These are phyloP conservation scores for Malania oleifera DNA, from an alignment of 164 flowering plant genomes.

Conservation along the genomic window DNA sequence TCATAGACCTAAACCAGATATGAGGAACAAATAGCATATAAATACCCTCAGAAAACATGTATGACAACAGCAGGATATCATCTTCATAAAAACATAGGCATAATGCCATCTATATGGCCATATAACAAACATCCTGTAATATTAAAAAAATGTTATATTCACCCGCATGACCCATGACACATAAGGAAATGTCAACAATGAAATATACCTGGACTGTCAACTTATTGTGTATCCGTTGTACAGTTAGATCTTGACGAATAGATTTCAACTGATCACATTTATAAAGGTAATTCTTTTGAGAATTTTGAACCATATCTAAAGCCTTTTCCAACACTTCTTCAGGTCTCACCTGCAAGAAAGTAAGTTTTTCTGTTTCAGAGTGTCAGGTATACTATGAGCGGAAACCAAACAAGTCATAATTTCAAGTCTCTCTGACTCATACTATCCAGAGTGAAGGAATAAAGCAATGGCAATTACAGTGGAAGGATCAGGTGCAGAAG, in stretches of 20 bases:
- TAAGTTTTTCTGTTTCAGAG: too few relatives aligned
- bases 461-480: constrained; percentile 42
- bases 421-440: too few relatives aligned
- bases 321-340: constrained; percentile 89
- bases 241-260: constrained; percentile 94
- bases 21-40: constrained; percentile 2
- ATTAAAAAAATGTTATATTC: too few relatives aligned
- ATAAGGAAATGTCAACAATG: neutral
- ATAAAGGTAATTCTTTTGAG: constrained; percentile 86
- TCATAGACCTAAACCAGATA: constrained; percentile 75
- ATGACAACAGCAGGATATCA: too few relatives aligned
- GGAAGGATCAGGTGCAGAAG: constrained; percentile 97
- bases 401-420: too few relatives aligned
- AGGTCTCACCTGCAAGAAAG: constrained; percentile 77
- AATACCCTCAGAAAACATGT: neutral
- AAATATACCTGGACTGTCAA: constrained; percentile 74
- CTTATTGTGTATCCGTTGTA: constrained; percentile 75
- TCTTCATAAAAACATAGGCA: too few relatives aligned
- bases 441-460: too few relatives aligned
- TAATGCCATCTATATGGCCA: too few relatives aligned
- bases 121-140: too few relatives aligned
- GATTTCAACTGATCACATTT: constrained; percentile 98
- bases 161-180: neutral
- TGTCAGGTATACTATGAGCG: too few relatives aligned
- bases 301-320: constrained; percentile 71